Conservation (phyloP, 352 stramenopile species). For the Phytophthora megakarya region DNA sequence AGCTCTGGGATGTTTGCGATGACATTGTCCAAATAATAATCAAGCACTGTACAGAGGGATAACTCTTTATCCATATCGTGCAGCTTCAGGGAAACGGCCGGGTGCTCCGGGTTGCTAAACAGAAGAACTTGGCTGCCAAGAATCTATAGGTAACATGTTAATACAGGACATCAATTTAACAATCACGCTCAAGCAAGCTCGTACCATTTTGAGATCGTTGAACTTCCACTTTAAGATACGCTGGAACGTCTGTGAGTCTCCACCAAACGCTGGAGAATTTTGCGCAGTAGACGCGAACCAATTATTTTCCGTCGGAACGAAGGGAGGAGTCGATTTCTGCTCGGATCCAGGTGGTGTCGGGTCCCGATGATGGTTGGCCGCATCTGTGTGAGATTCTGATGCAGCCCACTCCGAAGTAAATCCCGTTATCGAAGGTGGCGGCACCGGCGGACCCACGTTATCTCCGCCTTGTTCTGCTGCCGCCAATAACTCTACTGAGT, state of each 20-base stretch:
- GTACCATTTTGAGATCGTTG: slow-evolving; percentile 86
- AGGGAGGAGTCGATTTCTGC: slow-evolving; percentile 8
- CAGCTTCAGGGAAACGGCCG: slow-evolving; percentile 80
- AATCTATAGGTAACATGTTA: slow-evolving; percentile 42
- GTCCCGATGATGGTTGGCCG: background rate
- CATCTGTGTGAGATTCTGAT: background rate
- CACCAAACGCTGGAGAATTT: slow-evolving; percentile 29
- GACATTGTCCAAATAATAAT: slow-evolving; percentile 90
- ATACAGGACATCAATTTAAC: background rate
- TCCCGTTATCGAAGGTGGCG: slow-evolving; percentile 6
- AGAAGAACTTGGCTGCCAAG: slow-evolving; percentile 82
- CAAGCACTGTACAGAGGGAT: slow-evolving; percentile 79
- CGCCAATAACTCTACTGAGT: slow-evolving; percentile 4
- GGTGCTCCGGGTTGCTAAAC: slow-evolving; percentile 85
- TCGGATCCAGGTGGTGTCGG: background rate
- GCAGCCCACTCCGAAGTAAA: slow-evolving; percentile 1
- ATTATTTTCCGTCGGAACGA: slow-evolving; percentile 25
- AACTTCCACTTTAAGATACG: slow-evolving; percentile 89
- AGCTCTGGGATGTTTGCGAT: slow-evolving; percentile 88
- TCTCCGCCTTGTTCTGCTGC: background rate
- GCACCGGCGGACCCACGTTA: background rate
- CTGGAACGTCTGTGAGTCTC: slow-evolving; percentile 62
- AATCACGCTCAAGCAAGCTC: background rate
- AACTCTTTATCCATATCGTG: slow-evolving; percentile 88
- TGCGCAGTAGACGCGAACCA: slow-evolving; percentile 36